Base-by-base conservation (phyloP, 2,329 filamentous ascomycete species). In the Aurifilum marmelostoma region DNA sequence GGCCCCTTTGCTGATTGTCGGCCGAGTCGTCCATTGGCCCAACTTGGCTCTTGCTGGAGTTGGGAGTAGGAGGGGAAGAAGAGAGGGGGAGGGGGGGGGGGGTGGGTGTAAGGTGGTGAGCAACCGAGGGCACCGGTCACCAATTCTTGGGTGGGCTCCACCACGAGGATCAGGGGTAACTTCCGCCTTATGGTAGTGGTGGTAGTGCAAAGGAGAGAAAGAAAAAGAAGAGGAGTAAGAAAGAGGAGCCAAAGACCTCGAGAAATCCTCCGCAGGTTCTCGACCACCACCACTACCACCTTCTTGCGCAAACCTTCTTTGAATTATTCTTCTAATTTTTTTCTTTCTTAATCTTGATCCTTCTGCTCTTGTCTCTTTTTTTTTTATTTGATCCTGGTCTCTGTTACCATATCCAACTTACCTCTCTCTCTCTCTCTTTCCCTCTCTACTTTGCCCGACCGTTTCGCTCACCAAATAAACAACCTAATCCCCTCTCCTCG, bases 141-240 rank as follows among this genome's bases (percentile, higher is more conserved):
- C 24, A 56, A 24, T 56, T 27, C 61, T 63, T 47, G 61, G 39
- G 37, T 39, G 37, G 61, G 61, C 41, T 47, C 61, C 61, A 63
- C 61, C 61, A 24, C 41, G 61, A 63, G 61, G 61, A 63, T 63
- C 61, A 63, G 61, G 61, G 61, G 61, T 47, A 63, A 63, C 39
- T 29, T 63, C 41, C 61, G 34, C 39, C 18, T 24, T 47, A 21
- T 47, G 43, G 21, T 39, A 11, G 37, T 39, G 37, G 21, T 47
- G 43, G 6, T 47, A 6, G 21, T 43, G 60, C 60, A 43, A 32
- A 47, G 43, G 43, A 47, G 43, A 47, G n/a, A 9, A 34, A 47
- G 43, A 47, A 43, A 9, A 14, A 47, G 9, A n/a, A 47, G 43
- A 47, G 43, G 43, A 47, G 39, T 39, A 39, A 12, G 39, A n/a